Base-by-base conservation (phyloP, 495 filamentous ascomycete genomes). In the Tetracladium setigerum region DNA sequence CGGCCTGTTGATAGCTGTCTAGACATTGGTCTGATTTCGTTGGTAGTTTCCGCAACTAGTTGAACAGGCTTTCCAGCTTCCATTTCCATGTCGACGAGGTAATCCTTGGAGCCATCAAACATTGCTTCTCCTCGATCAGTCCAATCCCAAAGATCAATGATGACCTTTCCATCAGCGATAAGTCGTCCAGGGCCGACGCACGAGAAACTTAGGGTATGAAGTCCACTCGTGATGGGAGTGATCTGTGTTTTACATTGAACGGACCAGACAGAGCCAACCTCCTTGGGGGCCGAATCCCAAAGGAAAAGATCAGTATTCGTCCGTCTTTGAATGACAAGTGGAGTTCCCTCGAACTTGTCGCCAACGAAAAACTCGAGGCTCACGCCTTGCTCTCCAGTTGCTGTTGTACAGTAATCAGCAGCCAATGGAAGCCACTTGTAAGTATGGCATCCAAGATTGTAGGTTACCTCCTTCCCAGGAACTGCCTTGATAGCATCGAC, bases 121-220 rank as follows among this genome's bases (percentile, higher is more conserved):
- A 79, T 78, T 18, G 79, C 76, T 55, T 79, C 76, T 15, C 80
- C 79, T 52, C 79, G 73, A 53, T 81, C 75, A 33, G 76, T 79
- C 80, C 78, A 83, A 49, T 83, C 65, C 79, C 79, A 84, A 6
- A 78, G 83, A 60, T 92, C 82, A 45, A 92, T 79, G 11, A 86
- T 72, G 2, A 88, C 55, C 42, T 83, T 70, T 32, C 74, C 84
- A 53, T 90, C 72, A 31, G 91, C 68, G 41, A 77, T 81, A 6
- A 91, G 67, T 47, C 70, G 77, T 2, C 83, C 86, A 0, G 84
- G 84, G 0, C 87, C 87, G 22, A 86, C 78, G 18, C 83, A 83
- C 47, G 83, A 86, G 46, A 87, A 79, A 12, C 86, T 83, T 46
- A 92, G 80, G 19, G 84, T 82, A 54, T 91, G 86, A 22, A 76